These are phyloP conservation scores for Schizochytrium sp. DNA, from an alignment of 108 stramenopile genomes.

Conservation along the genomic window DNA sequence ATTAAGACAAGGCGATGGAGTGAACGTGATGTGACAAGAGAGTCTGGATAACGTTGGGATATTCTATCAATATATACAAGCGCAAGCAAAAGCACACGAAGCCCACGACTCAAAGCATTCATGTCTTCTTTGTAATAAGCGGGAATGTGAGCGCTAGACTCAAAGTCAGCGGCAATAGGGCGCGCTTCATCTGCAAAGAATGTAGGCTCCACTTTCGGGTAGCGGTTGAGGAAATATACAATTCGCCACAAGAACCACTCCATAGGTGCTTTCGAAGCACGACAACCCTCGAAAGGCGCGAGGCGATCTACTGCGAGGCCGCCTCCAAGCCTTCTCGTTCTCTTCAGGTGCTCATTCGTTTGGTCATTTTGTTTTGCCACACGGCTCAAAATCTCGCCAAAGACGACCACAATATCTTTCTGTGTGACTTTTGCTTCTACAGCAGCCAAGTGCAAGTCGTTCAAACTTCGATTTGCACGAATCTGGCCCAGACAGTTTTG, in stretches of 20 bases:
- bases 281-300: neutral
- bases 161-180: conserved; percentile 49
- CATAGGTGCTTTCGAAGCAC: neutral
- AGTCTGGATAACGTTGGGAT: neutral
- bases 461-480: neutral
- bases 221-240: conserved; percentile 34
- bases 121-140: neutral
- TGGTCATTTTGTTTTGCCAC: conserved; percentile 33
- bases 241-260: conserved; percentile 53
- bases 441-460: conserved; percentile 31
- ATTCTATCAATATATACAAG: conserved; percentile 40
- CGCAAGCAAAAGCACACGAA: conserved; percentile 32
- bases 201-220: conserved; percentile 17
- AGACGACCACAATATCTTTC: conserved; percentile 33
- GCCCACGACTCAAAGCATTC: conserved; percentile 27
- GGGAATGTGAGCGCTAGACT: neutral
- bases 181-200: conserved; percentile 34
- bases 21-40: neutral
- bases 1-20: conserved; percentile 38
- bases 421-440: conserved; percentile 48
- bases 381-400: conserved; percentile 40
- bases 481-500: neutral
- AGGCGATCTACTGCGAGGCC: neutral
- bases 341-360: neutral
- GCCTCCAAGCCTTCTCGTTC: neutral